Evolutionary conservation across 1,284 basidiomycete species (phyloP), one percentile per base, ranked within the genome.

Genomic region (Naganishia sp.): DNA sequence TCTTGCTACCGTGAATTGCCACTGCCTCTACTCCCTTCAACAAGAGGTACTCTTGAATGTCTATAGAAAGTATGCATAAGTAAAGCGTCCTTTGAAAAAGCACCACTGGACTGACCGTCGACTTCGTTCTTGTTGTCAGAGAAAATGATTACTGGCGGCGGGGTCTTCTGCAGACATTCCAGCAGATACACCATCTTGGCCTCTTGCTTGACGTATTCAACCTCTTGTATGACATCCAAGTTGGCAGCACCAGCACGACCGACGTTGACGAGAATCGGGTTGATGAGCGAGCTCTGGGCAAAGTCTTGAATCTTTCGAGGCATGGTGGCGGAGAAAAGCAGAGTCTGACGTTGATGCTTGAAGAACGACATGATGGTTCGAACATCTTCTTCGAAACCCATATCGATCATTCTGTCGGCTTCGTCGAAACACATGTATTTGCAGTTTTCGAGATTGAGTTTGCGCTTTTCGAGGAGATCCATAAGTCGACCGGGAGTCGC

Each of bases 81-180:
- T 53, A 31, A 49, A 18, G 32, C n/a, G 28, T 25, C 42, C 56
- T 42, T 54, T 21, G 13, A 32, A 31, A 21, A 17, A 51, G 46
- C 23, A 23, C 17, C 60, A 17, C 23, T 51, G 21, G 13, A 71
- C 83, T 72, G 70, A 92, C 92, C 93, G 77, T 99, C 96, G 23
- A 99, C 96, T 77, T 99, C 96, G 75, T 98, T 98, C 84, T 99
- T 99, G 82, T 96, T 98, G 77, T 99, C 95, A 71, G 90, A 94
- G 78, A 99, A 99, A 65, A 99, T 87, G 78, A 99, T 97, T 63
- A 96, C 94, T 0, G 96, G 96, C 13, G 96, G 96, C 0, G 96
- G 89, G 1, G 96, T 99, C 82, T 99, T 99, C 77, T 99, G 96
- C 67, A 99, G 79, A 78, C 94, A 96, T 78, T 99, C 96, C 52